phyloP scores from a whole-genome alignment of 2,329 filamentous ascomycete species.

The Trematosphaeria pertusa region DNA sequence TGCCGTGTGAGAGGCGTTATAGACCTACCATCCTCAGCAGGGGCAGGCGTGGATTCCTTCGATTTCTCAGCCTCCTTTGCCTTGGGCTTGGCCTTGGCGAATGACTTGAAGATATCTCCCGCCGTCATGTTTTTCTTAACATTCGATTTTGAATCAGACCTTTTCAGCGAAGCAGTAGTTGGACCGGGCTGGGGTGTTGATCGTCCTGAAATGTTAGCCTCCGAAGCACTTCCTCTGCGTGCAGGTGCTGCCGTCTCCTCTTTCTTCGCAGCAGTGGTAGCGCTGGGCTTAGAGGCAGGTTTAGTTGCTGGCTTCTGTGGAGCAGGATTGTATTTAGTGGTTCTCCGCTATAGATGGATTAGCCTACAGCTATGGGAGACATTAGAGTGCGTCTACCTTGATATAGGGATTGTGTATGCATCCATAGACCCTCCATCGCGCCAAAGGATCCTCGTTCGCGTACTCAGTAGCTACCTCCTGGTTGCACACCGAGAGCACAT shows the following conservation, averaged over 20 bases:
- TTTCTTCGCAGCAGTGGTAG: constrained; percentile 25
- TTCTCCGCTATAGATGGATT: constrained; percentile 49
- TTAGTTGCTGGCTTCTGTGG: constrained; percentile 35
- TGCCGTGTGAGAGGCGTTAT: not conserved
- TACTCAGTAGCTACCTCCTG: constrained; percentile 66
- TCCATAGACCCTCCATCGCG: constrained; percentile 69
- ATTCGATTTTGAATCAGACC: constrained; percentile 50
- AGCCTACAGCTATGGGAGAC: constrained; percentile 10
- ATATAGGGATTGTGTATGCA: constrained; percentile 77
- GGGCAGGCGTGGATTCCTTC: constrained; percentile 49
- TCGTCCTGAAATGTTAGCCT: constrained; percentile 46
- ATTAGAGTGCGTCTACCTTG: constrained; percentile 49
- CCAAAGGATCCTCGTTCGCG: constrained; percentile 64
- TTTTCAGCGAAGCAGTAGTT: constrained; percentile 30
- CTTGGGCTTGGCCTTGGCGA: constrained; percentile 72
- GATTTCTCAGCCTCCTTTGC: constrained; percentile 53
- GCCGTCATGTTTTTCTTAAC: constrained; percentile 67
- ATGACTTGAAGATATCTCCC: constrained; percentile 75
- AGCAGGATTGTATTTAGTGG: constrained; percentile 47
- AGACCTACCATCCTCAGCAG: constrained; percentile 58
- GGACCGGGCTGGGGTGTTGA: constrained; percentile 39
- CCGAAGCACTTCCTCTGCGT: constrained; percentile 30
- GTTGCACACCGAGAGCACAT: constrained; percentile 73
- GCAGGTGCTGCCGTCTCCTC: constrained; percentile 25
- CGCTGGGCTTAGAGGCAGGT: constrained; percentile 26